Percentiles rank a stretch among this genome's conserved stretches.
These are phyloP conservation scores for Xylaria hypoxylon DNA, from an alignment of 2,329 filamentous ascomycete genomes.

Conservation along the genomic window DNA sequence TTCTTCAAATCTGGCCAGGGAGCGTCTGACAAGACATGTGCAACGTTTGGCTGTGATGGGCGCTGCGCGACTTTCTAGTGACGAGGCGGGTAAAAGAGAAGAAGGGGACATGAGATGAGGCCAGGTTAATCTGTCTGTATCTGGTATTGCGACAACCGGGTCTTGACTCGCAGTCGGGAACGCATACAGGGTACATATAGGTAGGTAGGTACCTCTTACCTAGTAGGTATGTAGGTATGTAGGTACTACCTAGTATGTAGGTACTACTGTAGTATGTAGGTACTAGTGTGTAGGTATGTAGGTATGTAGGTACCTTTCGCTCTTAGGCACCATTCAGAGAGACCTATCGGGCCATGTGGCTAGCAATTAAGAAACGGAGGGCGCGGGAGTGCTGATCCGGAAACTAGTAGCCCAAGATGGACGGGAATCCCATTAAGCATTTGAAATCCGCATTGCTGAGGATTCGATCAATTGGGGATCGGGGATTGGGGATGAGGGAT, in stretches of 20 bases:
- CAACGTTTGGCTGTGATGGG: constrained; percentile 10
- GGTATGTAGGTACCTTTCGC: neutral
- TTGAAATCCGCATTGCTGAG: constrained; percentile 7
- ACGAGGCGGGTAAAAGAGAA: constrained; percentile 17
- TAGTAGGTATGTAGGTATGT: no score
- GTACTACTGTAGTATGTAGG: no score
- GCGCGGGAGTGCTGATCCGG: constrained; percentile 10
- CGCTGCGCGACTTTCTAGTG: constrained; percentile 7
- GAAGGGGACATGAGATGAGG: constrained; percentile 24
- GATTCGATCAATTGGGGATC: constrained; percentile 1
- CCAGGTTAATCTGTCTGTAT: constrained; percentile 27
- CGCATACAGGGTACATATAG: constrained; percentile 8
- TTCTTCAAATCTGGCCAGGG: neutral
- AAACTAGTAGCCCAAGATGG: neutral
- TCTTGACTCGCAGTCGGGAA: constrained; percentile 8
- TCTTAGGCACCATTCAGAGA: no score
- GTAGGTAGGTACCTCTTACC: neutral
- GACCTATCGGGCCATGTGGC: constrained; percentile 1
- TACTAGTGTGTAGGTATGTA: no score
- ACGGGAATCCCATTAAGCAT: constrained; percentile 12
- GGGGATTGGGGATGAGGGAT: no score
- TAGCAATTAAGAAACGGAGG: neutral
- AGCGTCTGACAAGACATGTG: constrained; percentile 11
- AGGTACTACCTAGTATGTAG: no score
- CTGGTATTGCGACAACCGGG: constrained; percentile 26